phyloP scores from a whole-genome alignment of 176 grass and related monocot species.

The Rhipidocladum racemiflorum region DNA sequence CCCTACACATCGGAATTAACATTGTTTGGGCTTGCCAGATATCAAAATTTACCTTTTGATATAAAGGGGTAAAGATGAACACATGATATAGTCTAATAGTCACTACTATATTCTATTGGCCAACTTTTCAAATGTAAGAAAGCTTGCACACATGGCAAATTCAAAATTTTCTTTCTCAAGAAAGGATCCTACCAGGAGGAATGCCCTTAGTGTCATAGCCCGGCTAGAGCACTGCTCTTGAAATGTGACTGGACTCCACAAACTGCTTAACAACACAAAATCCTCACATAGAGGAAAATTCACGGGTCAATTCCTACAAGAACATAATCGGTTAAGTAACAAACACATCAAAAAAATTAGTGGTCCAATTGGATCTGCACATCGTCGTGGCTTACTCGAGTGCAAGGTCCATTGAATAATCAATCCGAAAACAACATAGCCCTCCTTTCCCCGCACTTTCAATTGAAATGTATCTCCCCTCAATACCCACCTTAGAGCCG shows the following conservation, averaged over 20 bases:
- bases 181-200: constrained; percentile 68
- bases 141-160: not conserved
- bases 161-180: not conserved
- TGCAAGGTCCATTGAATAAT: constrained; percentile 85
- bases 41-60: too few relatives aligned
- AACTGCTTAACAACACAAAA: constrained; percentile 88
- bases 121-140: not conserved
- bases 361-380: not conserved
- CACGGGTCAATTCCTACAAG: constrained; percentile 73
- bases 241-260: constrained; percentile 83
- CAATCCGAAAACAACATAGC: constrained; percentile 68
- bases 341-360: not conserved
- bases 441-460: constrained; percentile 69
- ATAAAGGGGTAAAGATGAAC: too few relatives aligned
- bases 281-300: constrained; percentile 90
- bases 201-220: constrained; percentile 82
- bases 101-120: not conserved
- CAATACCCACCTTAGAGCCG: constrained; percentile 84
- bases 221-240: constrained; percentile 82
- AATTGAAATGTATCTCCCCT: constrained; percentile 85
- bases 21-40: too few relatives aligned
- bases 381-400: constrained; percentile 53
- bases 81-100: not conserved
- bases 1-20: constrained; percentile 88
- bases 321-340: constrained; percentile 25